Evolutionary conservation across 768 basidiomycete genomes (phyloP).

Genomic region (Brasilioporus rufonigricans): DNA sequence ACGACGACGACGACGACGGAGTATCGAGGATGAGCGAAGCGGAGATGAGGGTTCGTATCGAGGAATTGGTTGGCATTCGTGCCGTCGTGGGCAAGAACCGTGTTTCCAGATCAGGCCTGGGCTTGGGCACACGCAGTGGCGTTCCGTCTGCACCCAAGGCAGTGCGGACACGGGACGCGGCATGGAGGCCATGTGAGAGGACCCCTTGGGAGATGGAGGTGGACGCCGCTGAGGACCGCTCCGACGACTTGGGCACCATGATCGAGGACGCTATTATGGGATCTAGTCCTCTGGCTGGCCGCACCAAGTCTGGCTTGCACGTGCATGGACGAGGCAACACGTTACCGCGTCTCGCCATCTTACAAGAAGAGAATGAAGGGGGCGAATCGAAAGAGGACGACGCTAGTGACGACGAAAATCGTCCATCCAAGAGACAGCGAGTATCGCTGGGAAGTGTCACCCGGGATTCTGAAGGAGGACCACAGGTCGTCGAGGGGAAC

Average conservation of each 20-base stretch:
- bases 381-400: slow-evolving; percentile 10
- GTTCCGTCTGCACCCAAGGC: slow-evolving; percentile 34
- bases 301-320: slow-evolving; percentile 7
- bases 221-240: slow-evolving; percentile 7
- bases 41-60: slow-evolving; percentile 54
- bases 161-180: slow-evolving; percentile 20
- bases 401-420: slow-evolving; percentile 7
- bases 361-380: slow-evolving; percentile 29
- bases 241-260: slow-evolving; percentile 2
- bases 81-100: slow-evolving; percentile 31
- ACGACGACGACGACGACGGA: slow-evolving; percentile 3
- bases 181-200: slow-evolving; percentile 18
- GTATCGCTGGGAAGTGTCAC: neutral
- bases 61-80: slow-evolving; percentile 58
- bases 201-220: slow-evolving; percentile 27
- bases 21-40: slow-evolving; percentile 33
- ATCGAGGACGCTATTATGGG: slow-evolving; percentile 18
- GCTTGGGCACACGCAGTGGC: slow-evolving; percentile 7
- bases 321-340: slow-evolving; percentile 6
- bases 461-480: neutral
- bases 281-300: slow-evolving; percentile 29
- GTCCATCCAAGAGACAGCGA: slow-evolving; percentile 23
- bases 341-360: slow-evolving; percentile 18
- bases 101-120: slow-evolving; percentile 25
- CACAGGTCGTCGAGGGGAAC: neutral